phyloP scores from a whole-genome alignment of 2,329 filamentous ascomycete genomes.

The Onygena corvina region DNA sequence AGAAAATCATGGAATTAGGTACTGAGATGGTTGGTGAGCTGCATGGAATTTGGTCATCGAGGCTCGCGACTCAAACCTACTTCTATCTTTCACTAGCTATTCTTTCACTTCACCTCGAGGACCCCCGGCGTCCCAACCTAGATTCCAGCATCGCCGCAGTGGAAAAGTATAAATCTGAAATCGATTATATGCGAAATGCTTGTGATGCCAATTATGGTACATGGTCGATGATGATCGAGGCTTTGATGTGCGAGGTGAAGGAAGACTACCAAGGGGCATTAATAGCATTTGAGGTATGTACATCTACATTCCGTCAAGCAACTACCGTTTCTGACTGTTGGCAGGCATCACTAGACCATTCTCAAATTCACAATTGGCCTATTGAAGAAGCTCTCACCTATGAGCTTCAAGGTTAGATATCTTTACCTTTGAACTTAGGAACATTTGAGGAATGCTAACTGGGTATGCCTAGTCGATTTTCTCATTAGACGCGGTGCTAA shows the following conservation, averaged over 20 bases:
- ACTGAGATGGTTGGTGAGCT: slow-evolving; percentile 31
- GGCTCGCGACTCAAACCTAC: slow-evolving; percentile 32
- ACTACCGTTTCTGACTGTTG: neutral
- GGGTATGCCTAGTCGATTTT: slow-evolving; percentile 45
- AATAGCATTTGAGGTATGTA: slow-evolving; percentile 26
- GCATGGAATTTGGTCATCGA: slow-evolving; percentile 36
- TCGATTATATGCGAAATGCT: slow-evolving; percentile 41
- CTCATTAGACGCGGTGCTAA: slow-evolving; percentile 46
- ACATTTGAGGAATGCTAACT: neutral
- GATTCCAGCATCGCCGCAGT: slow-evolving; percentile 39
- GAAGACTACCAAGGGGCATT: slow-evolving; percentile 37
- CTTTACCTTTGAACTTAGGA: too few species aligned
- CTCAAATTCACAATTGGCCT: slow-evolving; percentile 45
- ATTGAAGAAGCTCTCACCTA: slow-evolving; percentile 49
- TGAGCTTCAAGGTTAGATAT: slow-evolving; percentile 44
- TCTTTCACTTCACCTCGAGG: slow-evolving; percentile 33
- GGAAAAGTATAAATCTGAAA: slow-evolving; percentile 38
- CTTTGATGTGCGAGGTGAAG: slow-evolving; percentile 42
- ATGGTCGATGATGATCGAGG: slow-evolving; percentile 46
- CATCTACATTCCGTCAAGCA: neutral
- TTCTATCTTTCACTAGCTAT: slow-evolving; percentile 38
- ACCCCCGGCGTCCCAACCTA: slow-evolving; percentile 33
- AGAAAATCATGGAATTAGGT: slow-evolving; percentile 34
- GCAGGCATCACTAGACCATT: slow-evolving; percentile 48
- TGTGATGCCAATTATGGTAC: slow-evolving; percentile 50